Base-by-base conservation (phyloP, 2,329 filamentous ascomycete genomes). In the Exophiala viscosa region DNA sequence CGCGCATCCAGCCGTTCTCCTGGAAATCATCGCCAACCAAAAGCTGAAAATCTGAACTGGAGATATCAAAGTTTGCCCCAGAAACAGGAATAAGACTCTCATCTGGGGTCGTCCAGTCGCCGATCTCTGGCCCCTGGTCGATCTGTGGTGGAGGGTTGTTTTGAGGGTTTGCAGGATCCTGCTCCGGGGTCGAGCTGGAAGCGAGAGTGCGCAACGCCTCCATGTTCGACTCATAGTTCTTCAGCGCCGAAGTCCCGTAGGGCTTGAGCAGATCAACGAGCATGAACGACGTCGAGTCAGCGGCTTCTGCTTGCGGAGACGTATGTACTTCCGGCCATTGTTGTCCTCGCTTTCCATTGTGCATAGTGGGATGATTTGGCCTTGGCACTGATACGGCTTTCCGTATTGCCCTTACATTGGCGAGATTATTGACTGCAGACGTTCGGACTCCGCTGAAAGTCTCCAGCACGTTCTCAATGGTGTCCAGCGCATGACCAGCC, bases 1-100 rank as follows among this genome's bases (percentile, higher is more conserved):
- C 43, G 15, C 54, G 50, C 54, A 56, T 56, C 50, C 54, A 56
- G 9, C 41, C 51, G 20, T 39, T 51, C 32, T 53, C 50, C n/a
- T 52, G 54, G 23, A 56, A 53, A 32, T 53, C 45, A 20, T 32
- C 44, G 13, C 49, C 49, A 34, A 52, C 41, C 13, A 52, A 20
- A 39, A 40, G 41, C 20, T 36, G 43, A 41, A 47, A 34, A 31
- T 47, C 43, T 2, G 20, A 23, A 13, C 14, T 42, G 40, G n/a
- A 31, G 2, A 13, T n/a, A 8, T 42, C 40, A n/a, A 23, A 7
- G 28, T 23, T 42, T 31, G 20, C 2, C 14, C 40, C 14, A 8
- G 11, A 13, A 8, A 9, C 9, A n/a, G 20, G n/a, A 20, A 11
- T 18, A n/a, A n/a, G 20, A n/a, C 18, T 7, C 20, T 42, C 40